Evolutionary conservation across 768 basidiomycete species (phyloP), one percentile per base, ranked within the genome.

Genomic region (Lactarius trivialis): DNA sequence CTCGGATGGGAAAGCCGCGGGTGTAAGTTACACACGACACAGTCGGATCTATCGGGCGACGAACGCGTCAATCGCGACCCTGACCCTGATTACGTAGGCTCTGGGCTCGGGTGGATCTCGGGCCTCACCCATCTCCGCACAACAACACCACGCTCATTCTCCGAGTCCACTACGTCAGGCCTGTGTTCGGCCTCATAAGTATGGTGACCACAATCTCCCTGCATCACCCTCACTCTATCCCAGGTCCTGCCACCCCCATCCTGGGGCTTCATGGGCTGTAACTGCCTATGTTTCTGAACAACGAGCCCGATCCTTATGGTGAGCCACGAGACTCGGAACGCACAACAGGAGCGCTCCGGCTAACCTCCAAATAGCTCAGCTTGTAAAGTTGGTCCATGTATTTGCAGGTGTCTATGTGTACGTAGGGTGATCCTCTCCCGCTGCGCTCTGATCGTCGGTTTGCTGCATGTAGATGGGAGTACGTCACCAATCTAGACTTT

Each of bases 381-480:
- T 58, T 26, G 26, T 64, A 15, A 63, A 65, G 56, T 19, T 63
- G n/a, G 21, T 43, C 7, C 60, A 65, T 41, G 41, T 65, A 7
- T 63, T 65, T 51, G 28, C 50, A 34, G 60, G 63, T 6, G 24
- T 65, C 7, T 65, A 62, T 17, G 21, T 48, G 63, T 63, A 45
- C 37, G 36, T 37, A 4, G 17, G 26, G 19, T 5, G 8, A 15
- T n/a, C 12, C 9, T 34, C 17, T 28, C 11, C 28, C 12, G 7
- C 11, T 12, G n/a, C 34, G 24, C 2, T 34, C 30, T 51, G 7
- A 55, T 28, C n/a, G 26, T 33, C 14, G 7, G 15, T 8, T 33
- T 17, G 15, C 24, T 21, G 33, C 34, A 21, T 39, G 9, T 15
- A 64, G 63, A 9, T 65, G 64, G 60, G 64, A 65, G 12, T 57